phyloP scores from a whole-genome alignment of 257 asterid species.

The Rauvolfia tetraphylla region DNA sequence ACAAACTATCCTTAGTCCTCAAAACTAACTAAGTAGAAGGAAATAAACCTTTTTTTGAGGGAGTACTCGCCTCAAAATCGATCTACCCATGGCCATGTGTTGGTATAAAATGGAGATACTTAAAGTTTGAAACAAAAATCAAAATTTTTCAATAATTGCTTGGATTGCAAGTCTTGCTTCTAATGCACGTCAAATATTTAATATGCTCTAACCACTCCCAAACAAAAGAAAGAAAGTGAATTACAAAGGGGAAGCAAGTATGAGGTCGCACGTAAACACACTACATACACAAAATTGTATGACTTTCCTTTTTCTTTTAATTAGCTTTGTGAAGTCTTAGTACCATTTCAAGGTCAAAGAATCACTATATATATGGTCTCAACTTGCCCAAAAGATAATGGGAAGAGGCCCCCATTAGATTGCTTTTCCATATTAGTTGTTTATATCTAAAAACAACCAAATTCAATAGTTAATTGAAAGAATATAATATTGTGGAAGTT shows the following conservation, averaged over 20 bases:
- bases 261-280: not conserved
- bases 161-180: not conserved
- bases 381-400: not conserved
- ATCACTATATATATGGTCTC: not conserved
- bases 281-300: too few species aligned
- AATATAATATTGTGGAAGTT: not conserved
- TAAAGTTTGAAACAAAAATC: not conserved
- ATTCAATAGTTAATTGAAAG: not conserved
- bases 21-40: too few species aligned
- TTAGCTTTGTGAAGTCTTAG: not conserved
- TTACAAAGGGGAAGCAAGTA: not conserved
- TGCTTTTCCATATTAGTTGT: not conserved
- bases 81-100: too few species aligned
- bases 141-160: not conserved
- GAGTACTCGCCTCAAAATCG: not conserved
- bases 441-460: too few species aligned
- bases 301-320: too few species aligned
- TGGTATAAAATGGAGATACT: not conserved
- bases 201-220: not conserved
- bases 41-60: too few species aligned
- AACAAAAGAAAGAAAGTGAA: not conserved
- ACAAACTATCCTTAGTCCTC: too few species aligned
- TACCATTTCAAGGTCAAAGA: constrained; percentile 7
- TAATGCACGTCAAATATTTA: not conserved
- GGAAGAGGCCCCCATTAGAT: not conserved